Base-by-base conservation (phyloP, 1,284 basidiomycete genomes). In the Laetiporus sulphureus region DNA sequence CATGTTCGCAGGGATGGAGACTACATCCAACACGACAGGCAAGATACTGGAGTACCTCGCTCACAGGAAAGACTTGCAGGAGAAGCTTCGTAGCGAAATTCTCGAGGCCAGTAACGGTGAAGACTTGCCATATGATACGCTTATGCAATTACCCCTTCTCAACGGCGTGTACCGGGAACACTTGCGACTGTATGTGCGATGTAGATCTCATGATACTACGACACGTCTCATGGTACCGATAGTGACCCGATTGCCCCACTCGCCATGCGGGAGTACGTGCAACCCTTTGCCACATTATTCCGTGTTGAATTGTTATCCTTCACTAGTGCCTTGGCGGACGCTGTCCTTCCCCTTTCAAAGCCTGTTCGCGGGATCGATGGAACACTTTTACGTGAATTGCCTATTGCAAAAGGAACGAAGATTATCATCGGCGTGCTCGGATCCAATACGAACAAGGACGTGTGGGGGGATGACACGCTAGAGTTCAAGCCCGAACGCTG, bases 401-500 rank as follows among this genome's bases (percentile, higher is more conserved):
- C n/a, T n/a, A n/a, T n/a, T n/a, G n/a, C n/a, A n/a, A n/a, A n/a
- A n/a, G n/a, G n/a, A n/a, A n/a, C n/a, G n/a, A 30, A 21, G 15
- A 34, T 58, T n/a, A 38, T 57, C 7, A 40, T 57, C 31, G 52
- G 52, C n/a, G 48, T 54, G 12, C 41, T 47, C 5, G 52, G 50
- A 1, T 44, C 48, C 15, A 56, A 60, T 33, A 49, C 45, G 7
- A 54, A 60, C 44, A 51, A 48, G 33, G 49, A 38, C 6, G 42
- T 54, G 3, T 60, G 58, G 58, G 58, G 58, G 1, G 42, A 45
- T 1, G 56, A 60, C 37, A 56, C 56, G 5, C 32, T 36, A 4
- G 51, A 52, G 35, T 60, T 51, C 50, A 54, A 53, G 23, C 58
- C 58, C 2, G 57, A 60, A 32, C 47, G 57, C 8, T 60, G 58